Base-by-base conservation (phyloP, 352 stramenopile genomes). In the Pythium brachiatum region DNA sequence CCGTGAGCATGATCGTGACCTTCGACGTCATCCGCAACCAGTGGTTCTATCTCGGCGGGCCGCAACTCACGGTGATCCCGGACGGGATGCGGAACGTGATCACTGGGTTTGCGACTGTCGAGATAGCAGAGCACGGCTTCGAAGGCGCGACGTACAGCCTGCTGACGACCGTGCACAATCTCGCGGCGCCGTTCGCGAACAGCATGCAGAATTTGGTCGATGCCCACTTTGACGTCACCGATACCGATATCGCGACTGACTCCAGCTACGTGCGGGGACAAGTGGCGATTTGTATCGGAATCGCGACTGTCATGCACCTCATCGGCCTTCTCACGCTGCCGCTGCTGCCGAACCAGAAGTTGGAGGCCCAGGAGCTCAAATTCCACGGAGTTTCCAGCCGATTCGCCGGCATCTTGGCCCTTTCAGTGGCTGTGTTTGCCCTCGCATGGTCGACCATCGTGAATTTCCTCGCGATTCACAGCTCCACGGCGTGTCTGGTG, bases 81-180 rank as follows among this genome's bases (percentile, higher is more conserved):
- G 77, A 84, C 34, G 79, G 78, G 38, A 90, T 90, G 71, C 73
- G 76, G 11, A 76, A 80, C 50, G 65, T 92, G 15, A 73, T 89
- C 46, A 54, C 74, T 6, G 76, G 75, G 8, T 90, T 88, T 36
- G 79, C 81, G 31, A 88, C 76, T 0, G 79, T 90, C 46, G 83
- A 93, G 62, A 78, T 91, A 51, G 75, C 80, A 7, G 82, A 93
- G 41, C 75, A 81, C 48, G 83, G 83, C 59, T 87, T 86, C 51
- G 83, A 92, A 74, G 75, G 77, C 9, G 72, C 78, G 15, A 89
- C 72, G 25, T 86, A 88, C 41, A 83, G 76, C 34, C 57, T 92
- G 57, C 58, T 90, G 53, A 88, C 81, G 23, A 90, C 79, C 1
- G 74, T 88, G 39, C 73, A 87, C 65, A 88, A 89, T 43, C 61